Evolutionary conservation across 2,329 filamentous ascomycete species (phyloP).

Genomic region (Nemania sp.): DNA sequence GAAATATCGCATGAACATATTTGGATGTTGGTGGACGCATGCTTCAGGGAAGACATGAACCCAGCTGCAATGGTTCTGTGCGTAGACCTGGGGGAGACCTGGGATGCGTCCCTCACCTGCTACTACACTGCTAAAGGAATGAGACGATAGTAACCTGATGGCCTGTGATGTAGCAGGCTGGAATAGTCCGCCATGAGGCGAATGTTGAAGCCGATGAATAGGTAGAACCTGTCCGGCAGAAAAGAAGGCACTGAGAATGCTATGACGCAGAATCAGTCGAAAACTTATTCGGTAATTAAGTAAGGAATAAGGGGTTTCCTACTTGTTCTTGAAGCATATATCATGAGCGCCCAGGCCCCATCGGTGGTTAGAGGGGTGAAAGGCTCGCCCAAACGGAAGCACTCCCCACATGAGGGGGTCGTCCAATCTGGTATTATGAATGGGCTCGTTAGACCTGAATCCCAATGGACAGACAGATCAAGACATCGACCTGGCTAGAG

Average conservation of each 20-base stretch:
- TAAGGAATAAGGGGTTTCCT: constrained; percentile 32
- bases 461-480: constrained; percentile 24
- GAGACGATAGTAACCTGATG: constrained; percentile 75
- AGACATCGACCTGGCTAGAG: neutral
- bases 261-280: constrained; percentile 41
- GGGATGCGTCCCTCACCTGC: constrained; percentile 38
- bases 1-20: constrained; percentile 87
- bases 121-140: constrained; percentile 39
- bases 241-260: constrained; percentile 78
- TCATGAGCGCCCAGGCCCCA: constrained; percentile 94
- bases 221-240: constrained; percentile 86
- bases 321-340: constrained; percentile 91
- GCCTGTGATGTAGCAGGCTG: constrained; percentile 88
- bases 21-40: constrained; percentile 84
- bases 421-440: constrained; percentile 68
- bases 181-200: constrained; percentile 78
- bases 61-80: constrained; percentile 75
- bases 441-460: constrained; percentile 29
- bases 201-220: constrained; percentile 80
- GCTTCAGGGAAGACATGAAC: constrained; percentile 96
- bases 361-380: constrained; percentile 74
- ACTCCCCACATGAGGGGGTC: constrained; percentile 94
- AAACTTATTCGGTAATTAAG: neutral
- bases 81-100: constrained; percentile 64
- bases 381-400: constrained; percentile 73